These are phyloP conservation scores for Fusarium buharicum DNA, from an alignment of 2,329 filamentous ascomycete genomes.

Conservation along the genomic window DNA sequence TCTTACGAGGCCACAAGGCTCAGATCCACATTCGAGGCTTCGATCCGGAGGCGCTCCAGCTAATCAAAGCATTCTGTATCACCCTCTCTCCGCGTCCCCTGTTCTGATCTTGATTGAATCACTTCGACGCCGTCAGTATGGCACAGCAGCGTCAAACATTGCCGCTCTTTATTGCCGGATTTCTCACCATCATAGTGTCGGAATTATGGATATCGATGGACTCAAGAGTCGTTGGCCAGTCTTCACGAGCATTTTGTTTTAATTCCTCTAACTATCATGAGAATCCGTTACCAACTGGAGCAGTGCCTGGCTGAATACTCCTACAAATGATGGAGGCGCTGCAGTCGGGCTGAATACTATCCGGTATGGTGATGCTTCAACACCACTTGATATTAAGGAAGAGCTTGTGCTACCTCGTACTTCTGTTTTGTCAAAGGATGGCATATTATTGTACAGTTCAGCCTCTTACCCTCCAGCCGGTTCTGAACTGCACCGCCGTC, in stretches of 20 bases:
- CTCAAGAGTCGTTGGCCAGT: neutral
- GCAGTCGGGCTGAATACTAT: neutral
- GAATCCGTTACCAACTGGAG: neutral
- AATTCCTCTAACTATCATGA: no score
- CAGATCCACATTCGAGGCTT: neutral
- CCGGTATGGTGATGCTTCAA: neutral
- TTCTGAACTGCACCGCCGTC: no score
- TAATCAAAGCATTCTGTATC: neutral
- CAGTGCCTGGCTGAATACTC: neutral
- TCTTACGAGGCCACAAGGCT: no score
- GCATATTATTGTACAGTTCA: no score
- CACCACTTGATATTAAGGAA: neutral
- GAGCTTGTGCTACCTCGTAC: no score
- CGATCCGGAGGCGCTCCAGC: neutral
- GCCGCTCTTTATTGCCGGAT: neutral
- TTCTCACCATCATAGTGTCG: slow-evolving; percentile 7
- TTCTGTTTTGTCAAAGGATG: no score
- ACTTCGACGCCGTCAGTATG: neutral
- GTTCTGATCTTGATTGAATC: neutral
- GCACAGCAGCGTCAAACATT: neutral
- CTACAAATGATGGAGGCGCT: neutral
- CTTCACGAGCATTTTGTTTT: neutral
- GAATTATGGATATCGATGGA: slow-evolving; percentile 2
- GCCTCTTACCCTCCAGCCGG: no score
- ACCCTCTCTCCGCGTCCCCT: neutral